Evolutionary conservation across 768 basidiomycete genomes (phyloP), one percentile per base, ranked within the genome.

Genomic region (Collybia mongolica): DNA sequence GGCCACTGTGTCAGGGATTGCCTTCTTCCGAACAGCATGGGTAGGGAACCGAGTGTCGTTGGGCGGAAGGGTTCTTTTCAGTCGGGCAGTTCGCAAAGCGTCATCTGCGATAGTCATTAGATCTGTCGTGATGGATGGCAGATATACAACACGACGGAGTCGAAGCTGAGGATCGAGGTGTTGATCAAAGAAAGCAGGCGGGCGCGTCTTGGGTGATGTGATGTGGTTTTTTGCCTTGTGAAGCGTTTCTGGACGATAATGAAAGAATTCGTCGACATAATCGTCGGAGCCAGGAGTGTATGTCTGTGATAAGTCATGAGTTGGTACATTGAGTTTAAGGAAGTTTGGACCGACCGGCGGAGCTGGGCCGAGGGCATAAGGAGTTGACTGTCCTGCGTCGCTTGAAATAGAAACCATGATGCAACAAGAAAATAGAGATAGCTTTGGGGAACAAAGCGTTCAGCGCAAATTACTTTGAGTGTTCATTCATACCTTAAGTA

Each of bases 151-250:
- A 11, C 39, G 42, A 7, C 6, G 9, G 2, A 55, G 32, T 12
- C 43, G 20, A 17, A 55, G 46, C 20, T 39, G 43, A 14, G 51
- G 24, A 19, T 44, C 46, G 3, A 55, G 54, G 35, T 55, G 51
- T 18, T 12, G 40, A 20, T 55, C 54, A 22, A 45, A 55, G 8
- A 19, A 41, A 1, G 46, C 46, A n/a, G 50, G 50, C 1, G 14
- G 6, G 1, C 50, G 36, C 3, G 54, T 55, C 3, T 26, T 23
- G 0, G 5, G 15, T 12, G 45, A 51, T 2, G 5, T 6, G 18
- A 7, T 26, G 24, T 39, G 49, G 6, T 45, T 29, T 23, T 6
- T 5, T 2, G 17, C 29, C 18, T 14, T 2, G 4, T 19, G 6
- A 15, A 51, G 32, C 6, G 23, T 24, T 12, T 23, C 36, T 5